These are phyloP conservation scores for Cystobasidium pallidum DNA, from an alignment of 1,284 basidiomycete species.

Conservation along the genomic window DNA sequence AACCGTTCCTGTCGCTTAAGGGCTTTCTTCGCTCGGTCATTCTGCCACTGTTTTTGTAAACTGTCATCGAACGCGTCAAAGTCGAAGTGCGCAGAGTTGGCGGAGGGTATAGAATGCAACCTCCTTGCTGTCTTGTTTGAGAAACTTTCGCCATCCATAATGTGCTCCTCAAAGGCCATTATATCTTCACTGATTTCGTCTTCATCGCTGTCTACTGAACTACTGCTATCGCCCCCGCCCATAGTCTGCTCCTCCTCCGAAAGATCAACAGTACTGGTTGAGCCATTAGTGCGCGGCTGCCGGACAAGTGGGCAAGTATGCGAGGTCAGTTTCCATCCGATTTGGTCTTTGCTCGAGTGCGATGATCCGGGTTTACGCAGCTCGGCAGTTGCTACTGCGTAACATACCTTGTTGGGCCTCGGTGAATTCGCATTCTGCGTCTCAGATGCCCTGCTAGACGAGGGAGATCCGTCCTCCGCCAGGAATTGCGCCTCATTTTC, in stretches of 20 bases:
- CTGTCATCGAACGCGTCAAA: slow-evolving; percentile 55
- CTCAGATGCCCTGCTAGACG: background rate
- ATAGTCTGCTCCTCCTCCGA: background rate
- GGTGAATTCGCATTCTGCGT: background rate
- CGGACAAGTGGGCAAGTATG: background rate
- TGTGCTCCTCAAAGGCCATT: background rate
- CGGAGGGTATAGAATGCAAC: background rate
- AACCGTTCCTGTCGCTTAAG: slow-evolving; percentile 70
- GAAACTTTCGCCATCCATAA: background rate
- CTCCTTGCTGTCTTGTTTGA: background rate
- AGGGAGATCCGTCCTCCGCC: background rate
- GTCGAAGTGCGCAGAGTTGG: slow-evolving; percentile 22
- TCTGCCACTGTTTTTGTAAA: slow-evolving; percentile 73
- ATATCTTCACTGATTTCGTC: background rate
- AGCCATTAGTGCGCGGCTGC: background rate
- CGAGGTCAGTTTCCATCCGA: too few relatives aligned
- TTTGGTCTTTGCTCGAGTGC: too few relatives aligned
- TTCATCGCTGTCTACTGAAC: background rate
- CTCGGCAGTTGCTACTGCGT: too few relatives aligned
- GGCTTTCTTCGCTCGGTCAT: slow-evolving; percentile 79
- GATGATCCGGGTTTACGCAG: too few relatives aligned
- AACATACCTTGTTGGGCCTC: background rate
- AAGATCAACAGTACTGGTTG: background rate
- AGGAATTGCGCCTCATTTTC: background rate
- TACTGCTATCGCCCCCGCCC: background rate